Percentiles rank a stretch among this genome's conserved stretches.
phyloP scores from a whole-genome alignment of 805 yeast species.

The Cyberlindnera amylophila region DNA sequence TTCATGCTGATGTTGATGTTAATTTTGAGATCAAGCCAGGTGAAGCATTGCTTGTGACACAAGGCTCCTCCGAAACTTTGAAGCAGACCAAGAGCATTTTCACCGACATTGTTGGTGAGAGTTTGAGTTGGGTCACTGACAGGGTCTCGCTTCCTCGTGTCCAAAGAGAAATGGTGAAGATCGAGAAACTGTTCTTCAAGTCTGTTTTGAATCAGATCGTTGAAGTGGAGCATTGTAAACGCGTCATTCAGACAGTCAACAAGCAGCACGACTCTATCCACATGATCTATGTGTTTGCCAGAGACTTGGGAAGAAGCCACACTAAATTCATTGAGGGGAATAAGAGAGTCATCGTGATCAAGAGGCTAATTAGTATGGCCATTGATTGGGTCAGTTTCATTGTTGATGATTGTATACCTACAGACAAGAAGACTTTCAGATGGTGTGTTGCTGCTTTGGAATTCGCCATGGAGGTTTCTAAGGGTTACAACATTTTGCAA shows the following conservation, averaged over 20 bases:
- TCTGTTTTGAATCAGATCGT: conserved; percentile 64
- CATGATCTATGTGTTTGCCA: conserved; percentile 67
- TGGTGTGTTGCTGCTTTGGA: conserved; percentile 97
- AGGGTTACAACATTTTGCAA: conserved; percentile 83
- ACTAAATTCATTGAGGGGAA: conserved; percentile 59
- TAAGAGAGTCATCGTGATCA: conserved; percentile 62
- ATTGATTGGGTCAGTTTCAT: conserved; percentile 91
- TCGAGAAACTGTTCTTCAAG: conserved; percentile 62
- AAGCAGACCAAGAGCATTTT: conserved; percentile 55
- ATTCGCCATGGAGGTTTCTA: conserved; percentile 91
- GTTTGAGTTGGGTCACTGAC: conserved; percentile 53
- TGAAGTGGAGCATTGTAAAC: conserved; percentile 47
- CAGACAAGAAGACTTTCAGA: conserved; percentile 84
- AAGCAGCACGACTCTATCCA: conserved; percentile 77
- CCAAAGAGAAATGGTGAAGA: conserved; percentile 64
- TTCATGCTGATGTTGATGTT: conserved; percentile 36
- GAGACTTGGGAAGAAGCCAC: conserved; percentile 77
- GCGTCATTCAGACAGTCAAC: conserved; percentile 50
- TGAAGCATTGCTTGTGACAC: conserved; percentile 61
- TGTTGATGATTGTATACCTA: conserved; percentile 91
- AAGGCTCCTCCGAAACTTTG: conserved; percentile 60
- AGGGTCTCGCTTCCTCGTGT: conserved; percentile 70
- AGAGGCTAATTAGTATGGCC: conserved; percentile 69
- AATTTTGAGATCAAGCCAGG: conserved; percentile 61
- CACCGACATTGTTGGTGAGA: conserved; percentile 52